phyloP scores from a whole-genome alignment of 1,139 yeast genomes.

The Lodderomyces margitis region DNA sequence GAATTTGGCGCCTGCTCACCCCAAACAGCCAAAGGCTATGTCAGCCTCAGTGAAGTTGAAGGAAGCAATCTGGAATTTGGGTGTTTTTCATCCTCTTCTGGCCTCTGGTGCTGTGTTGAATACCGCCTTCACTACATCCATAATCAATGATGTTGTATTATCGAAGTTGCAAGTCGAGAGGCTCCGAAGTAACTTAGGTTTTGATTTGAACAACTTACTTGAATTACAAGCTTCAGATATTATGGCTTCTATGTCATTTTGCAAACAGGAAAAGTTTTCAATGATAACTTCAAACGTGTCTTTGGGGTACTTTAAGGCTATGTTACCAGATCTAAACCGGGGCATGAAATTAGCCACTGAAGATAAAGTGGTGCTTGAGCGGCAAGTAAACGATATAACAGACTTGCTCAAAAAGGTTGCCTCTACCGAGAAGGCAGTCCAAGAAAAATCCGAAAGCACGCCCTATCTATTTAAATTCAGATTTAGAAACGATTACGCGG shows the following conservation, averaged over 20 bases:
- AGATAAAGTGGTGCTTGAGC: slow-evolving; percentile 14
- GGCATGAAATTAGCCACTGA: slow-evolving; percentile 20
- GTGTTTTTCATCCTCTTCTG: slow-evolving; percentile 19
- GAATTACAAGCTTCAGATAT: slow-evolving; percentile 35
- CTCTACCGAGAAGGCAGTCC: not conserved
- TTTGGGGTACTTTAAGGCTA: slow-evolving; percentile 36
- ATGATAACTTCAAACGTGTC: slow-evolving; percentile 22
- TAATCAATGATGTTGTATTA: not conserved
- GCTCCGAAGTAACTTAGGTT: slow-evolving; percentile 8
- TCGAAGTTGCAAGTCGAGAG: slow-evolving; percentile 7
- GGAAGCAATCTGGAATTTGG: slow-evolving; percentile 23
- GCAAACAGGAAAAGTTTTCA: slow-evolving; percentile 15
- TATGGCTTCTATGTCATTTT: slow-evolving; percentile 15
- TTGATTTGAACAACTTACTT: slow-evolving; percentile 15
- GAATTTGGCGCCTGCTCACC: not conserved
- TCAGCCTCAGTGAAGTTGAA: slow-evolving; percentile 20
- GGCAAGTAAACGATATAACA: not conserved
- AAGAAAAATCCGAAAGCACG: not conserved
- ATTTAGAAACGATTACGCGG: slow-evolving; percentile 35
- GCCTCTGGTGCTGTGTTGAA: slow-evolving; percentile 10
- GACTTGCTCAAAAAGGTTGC: not conserved
- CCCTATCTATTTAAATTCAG: slow-evolving; percentile 25
- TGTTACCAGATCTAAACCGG: slow-evolving; percentile 27
- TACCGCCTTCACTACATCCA: not conserved
- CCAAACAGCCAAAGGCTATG: slow-evolving; percentile 6